Evolutionary conservation across 2,329 filamentous ascomycete genomes (phyloP), one percentile per base, ranked within the genome.

Genomic region (Niveomyces coronatus): DNA sequence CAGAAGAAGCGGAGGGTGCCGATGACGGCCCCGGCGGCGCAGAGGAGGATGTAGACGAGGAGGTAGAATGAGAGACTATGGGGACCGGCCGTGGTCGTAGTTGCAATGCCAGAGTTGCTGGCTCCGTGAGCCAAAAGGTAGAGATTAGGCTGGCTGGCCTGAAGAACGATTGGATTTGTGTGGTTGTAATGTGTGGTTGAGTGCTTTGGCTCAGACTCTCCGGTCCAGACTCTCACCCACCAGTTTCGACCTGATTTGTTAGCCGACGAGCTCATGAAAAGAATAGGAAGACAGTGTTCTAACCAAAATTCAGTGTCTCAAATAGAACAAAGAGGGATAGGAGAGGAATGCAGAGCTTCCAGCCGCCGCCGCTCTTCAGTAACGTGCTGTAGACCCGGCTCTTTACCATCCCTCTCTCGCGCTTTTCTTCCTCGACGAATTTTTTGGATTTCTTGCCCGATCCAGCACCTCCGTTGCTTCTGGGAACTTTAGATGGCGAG

Each of bases 351-450:
- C 81, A 85, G 47, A 74, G 75, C 11, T 62, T 52, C 47, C 65
- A 63, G 9, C 79, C 76, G n/a, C 82, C 83, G 43, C 75, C 82
- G 14, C 76, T 74, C 6, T 64, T 65, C 9, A 88, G 56, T 49
- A 88, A 89, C 1, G 68, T 67, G 10, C 63, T 51, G 44, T 88
- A 89, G n/a, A 88, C 70, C 6, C 65, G 65, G 18, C 65, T 65
- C 47, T 79, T 79, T 18, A 89, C 76, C 5, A 77, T 70, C 1
- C 85, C 85, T 35, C 71, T 70, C 51, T 85, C 81, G 40, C 79
- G 71, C 13, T 62, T 63, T 54, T 91, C 85, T 3, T 86, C 82
- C 51, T 86, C 77, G 16, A 84, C 73, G 46, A 87, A 89, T 54
- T 85, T 82, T 46, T 76, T 77, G 1, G 76, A 68, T 4, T 58